Evolutionary conservation across 768 basidiomycete genomes (phyloP), one percentile per base, ranked within the genome.

Genomic region (Asterophora parasitica): DNA sequence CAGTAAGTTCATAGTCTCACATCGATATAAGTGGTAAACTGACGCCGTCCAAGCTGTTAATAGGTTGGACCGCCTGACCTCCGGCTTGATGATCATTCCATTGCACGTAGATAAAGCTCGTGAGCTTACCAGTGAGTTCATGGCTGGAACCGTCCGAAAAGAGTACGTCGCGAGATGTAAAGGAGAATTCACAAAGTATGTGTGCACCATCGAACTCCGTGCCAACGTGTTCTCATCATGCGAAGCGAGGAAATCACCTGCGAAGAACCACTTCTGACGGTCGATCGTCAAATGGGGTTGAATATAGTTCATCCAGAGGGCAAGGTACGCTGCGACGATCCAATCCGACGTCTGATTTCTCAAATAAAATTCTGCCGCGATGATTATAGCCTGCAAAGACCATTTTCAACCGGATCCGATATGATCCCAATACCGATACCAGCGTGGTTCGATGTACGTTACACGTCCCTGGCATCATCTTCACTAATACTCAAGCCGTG

Each of bases 301-400:
- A 97, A 97, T 51, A 86, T 98, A 43, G 90, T 97, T 12, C 92
- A 96, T 60, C 92, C 94, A 0, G 83, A 94, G 48, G 96, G 96
- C 35, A 93, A 97, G 76, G 92, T 91, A 58, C 20, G 39, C 13
- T 7, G 39, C 7, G 12, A 26, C 20, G 10, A 23, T 27, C 11
- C 3, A 12, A 13, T 13, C 23, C 39, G n/a, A 6, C n/a, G 23
- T 1, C 8, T 12, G 9, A 23, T 26, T n/a, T 5, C 7, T 4
- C 15, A 15, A 23, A 26, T 15, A 10, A 40, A 7, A 33, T 15
- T 33, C 46, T 39, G 19, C 34, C 43, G 19, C 17, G 31, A 38
- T 42, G 40, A 44, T 44, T 37, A 16, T 57, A 96, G 91, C 77
- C 76, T 13, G 90, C 95, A 0, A 88, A 88, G 64, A 99, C 96